phyloP scores from a whole-genome alignment of 2,329 filamentous ascomycete species.

The Clarireedia homoeocarpa region DNA sequence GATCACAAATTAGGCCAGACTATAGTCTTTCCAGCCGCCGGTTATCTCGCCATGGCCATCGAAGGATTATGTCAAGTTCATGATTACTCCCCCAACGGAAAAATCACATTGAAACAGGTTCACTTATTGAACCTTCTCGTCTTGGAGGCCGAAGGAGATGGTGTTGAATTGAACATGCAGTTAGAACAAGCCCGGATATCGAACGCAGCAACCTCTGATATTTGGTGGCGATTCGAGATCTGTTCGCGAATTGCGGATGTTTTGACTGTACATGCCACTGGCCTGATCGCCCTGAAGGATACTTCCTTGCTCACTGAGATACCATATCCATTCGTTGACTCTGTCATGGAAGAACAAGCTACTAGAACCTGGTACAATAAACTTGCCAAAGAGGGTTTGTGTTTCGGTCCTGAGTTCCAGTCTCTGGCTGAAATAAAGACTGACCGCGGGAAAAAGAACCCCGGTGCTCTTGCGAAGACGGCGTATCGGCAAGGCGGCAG shows the following conservation, averaged over 20 bases:
- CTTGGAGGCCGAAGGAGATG: not conserved
- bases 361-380: not conserved
- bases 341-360: not conserved
- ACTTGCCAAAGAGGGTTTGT: not conserved
- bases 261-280: too few relatives aligned
- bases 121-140: not conserved
- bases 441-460: not conserved
- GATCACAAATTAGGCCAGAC: slow-evolving; percentile 45
- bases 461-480: slow-evolving; percentile 3
- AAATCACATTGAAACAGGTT: not conserved
- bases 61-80: slow-evolving; percentile 12
- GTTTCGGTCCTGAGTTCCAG: slow-evolving; percentile 7
- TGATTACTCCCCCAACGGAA: not conserved
- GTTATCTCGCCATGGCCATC: slow-evolving; percentile 13
- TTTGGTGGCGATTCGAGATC: too few relatives aligned
- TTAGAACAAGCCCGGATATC: too few relatives aligned
- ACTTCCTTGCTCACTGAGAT: not conserved
- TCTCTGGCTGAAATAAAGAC: slow-evolving; percentile 3
- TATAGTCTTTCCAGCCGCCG: slow-evolving; percentile 38
- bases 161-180: too few relatives aligned
- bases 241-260: too few relatives aligned
- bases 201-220: too few relatives aligned
- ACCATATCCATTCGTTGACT: not conserved
- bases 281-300: too few relatives aligned
- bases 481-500: slow-evolving; percentile 9